These are phyloP conservation scores for Trichoderma koningii DNA, from an alignment of 2,329 filamentous ascomycete species.

Conservation along the genomic window DNA sequence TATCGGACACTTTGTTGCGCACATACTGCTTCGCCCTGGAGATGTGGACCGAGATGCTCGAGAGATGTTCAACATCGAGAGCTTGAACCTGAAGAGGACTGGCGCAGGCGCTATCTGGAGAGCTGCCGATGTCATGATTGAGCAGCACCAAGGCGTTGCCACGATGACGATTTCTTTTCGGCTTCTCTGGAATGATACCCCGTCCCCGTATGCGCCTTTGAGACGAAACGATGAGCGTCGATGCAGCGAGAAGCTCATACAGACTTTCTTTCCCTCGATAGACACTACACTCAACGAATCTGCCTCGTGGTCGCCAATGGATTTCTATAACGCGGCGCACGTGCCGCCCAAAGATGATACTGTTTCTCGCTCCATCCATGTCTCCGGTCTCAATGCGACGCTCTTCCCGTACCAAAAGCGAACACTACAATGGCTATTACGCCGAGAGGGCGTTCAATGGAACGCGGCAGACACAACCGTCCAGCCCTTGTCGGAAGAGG, in stretches of 20 bases:
- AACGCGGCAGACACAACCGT: slow-evolving; percentile 30
- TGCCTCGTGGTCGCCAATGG: slow-evolving; percentile 48
- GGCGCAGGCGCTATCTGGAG: slow-evolving; percentile 43
- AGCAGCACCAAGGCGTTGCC: slow-evolving; percentile 34
- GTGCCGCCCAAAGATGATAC: slow-evolving; percentile 54
- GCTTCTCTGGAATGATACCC: slow-evolving; percentile 49
- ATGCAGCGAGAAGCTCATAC: slow-evolving; percentile 42
- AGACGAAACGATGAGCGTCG: slow-evolving; percentile 37
- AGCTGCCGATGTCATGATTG: slow-evolving; percentile 37
- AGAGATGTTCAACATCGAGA: slow-evolving; percentile 31
- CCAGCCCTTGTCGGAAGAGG: slow-evolving; percentile 28
- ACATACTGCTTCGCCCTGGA: slow-evolving; percentile 32
- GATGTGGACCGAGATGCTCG: slow-evolving; percentile 31
- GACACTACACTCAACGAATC: neutral
- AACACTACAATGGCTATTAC: slow-evolving; percentile 69
- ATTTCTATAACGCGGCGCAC: slow-evolving; percentile 71
- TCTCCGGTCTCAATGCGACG: slow-evolving; percentile 50
- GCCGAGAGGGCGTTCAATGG: slow-evolving; percentile 64
- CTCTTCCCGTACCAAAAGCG: slow-evolving; percentile 74
- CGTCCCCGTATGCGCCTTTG: slow-evolving; percentile 37
- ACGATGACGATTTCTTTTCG: slow-evolving; percentile 40
- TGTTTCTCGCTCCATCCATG: slow-evolving; percentile 42
- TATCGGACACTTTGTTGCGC: slow-evolving; percentile 19
- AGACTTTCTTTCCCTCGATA: slow-evolving; percentile 39
- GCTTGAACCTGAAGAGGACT: slow-evolving; percentile 27